These are phyloP conservation scores for Lachnellula suecica DNA, from an alignment of 2,329 filamentous ascomycete genomes.

Conservation along the genomic window DNA sequence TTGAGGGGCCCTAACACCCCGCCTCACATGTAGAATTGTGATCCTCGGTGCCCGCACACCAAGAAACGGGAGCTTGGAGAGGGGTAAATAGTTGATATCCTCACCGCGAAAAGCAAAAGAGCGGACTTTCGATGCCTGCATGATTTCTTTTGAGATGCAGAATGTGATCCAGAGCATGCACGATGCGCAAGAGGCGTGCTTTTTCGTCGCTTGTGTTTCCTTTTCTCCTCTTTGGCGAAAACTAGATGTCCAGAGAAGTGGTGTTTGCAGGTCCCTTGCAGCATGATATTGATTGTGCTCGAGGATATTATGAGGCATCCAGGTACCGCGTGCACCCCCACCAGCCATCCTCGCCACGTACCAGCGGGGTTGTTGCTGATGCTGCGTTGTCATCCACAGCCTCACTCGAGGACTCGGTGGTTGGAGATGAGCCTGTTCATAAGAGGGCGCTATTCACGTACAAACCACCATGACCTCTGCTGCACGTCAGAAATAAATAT, in stretches of 20 bases:
- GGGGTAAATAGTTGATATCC: not conserved
- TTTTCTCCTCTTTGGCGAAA: slow-evolving; percentile 18
- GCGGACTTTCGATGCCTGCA: not conserved
- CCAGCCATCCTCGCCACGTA: not conserved
- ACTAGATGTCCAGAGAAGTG: not conserved
- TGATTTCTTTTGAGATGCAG: not conserved
- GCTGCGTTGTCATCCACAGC: slow-evolving; percentile 14
- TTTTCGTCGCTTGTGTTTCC: slow-evolving; percentile 24
- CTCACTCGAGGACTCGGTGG: slow-evolving; percentile 6
- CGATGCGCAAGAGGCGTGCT: slow-evolving; percentile 9
- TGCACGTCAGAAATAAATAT: slow-evolving; percentile 13
- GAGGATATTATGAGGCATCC: slow-evolving; percentile 1
- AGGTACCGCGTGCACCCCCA: slow-evolving; percentile 9
- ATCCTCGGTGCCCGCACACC: not conserved
- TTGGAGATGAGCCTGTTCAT: not conserved
- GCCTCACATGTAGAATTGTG: no score
- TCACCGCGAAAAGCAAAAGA: not conserved
- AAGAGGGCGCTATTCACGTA: not conserved
- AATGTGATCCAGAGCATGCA: not conserved
- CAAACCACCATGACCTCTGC: not conserved
- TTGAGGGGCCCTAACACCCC: no score
- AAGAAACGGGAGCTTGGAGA: not conserved
- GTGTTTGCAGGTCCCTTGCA: slow-evolving; percentile 1
- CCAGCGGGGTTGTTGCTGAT: no score
- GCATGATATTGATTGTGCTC: not conserved